Evolutionary conservation across 495 filamentous ascomycete genomes (phyloP).

Genomic region (Acidiella bohemica): DNA sequence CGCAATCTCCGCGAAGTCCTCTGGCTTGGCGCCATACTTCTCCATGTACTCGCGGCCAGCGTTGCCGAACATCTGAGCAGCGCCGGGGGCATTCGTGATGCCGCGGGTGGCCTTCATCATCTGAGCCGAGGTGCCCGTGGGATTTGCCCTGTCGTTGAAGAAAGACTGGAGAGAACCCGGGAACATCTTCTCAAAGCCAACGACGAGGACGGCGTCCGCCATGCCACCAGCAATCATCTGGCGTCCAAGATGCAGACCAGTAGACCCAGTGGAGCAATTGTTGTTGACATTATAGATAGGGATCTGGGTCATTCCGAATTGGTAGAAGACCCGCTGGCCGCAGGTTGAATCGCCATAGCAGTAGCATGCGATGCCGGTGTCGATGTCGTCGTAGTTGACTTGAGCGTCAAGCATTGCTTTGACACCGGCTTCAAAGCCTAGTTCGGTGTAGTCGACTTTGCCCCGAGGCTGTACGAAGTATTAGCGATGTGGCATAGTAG

Average conservation of each 20-base stretch:
- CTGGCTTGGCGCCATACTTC: slow-evolving; percentile 63
- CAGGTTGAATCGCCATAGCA: slow-evolving; percentile 88
- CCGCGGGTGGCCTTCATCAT: slow-evolving; percentile 79
- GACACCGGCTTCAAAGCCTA: slow-evolving; percentile 88
- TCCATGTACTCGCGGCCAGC: slow-evolving; percentile 92
- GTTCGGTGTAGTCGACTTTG: slow-evolving; percentile 76
- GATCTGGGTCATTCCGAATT: slow-evolving; percentile 88
- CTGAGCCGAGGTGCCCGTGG: slow-evolving; percentile 51
- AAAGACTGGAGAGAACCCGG: slow-evolving; percentile 64
- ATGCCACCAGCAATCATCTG: slow-evolving; percentile 66
- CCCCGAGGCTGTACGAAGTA: slow-evolving; percentile 96
- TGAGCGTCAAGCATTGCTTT: slow-evolving; percentile 93
- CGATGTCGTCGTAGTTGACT: slow-evolving; percentile 92
- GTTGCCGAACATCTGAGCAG: slow-evolving; percentile 93
- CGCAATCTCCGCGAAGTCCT: slow-evolving; percentile 90
- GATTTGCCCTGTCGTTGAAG: slow-evolving; percentile 69
- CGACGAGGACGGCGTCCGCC: slow-evolving; percentile 74
- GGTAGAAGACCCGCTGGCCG: slow-evolving; percentile 96
- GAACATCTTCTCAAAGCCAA: slow-evolving; percentile 99
- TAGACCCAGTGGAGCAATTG: slow-evolving; percentile 89
- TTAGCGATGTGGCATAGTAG: too few relatives aligned
- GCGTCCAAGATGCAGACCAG: slow-evolving; percentile 72
- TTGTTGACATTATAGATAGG: slow-evolving; percentile 98
- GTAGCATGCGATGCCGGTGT: slow-evolving; percentile 89
- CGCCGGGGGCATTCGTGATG: slow-evolving; percentile 62